Percentiles rank a stretch among this genome's conserved stretches.
Evolutionary conservation across 2,329 filamentous ascomycete species (phyloP).

Genomic region (Ophiocordyceps robertsii): DNA sequence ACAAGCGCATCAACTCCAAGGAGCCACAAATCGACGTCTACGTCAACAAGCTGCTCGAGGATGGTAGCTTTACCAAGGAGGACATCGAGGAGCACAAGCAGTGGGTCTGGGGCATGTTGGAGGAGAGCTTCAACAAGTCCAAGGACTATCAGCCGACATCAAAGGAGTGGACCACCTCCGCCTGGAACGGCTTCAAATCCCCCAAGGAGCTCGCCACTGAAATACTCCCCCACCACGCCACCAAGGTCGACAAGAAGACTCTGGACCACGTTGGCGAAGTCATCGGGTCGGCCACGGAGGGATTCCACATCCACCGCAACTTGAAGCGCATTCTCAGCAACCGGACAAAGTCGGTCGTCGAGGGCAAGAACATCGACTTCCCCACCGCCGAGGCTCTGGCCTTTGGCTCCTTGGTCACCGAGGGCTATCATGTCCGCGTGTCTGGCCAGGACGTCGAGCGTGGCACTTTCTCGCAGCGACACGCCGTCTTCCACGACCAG

Average conservation of each 20-base stretch:
- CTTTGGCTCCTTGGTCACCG: constrained; percentile 78
- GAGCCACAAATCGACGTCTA: constrained; percentile 82
- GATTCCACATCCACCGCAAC: constrained; percentile 85
- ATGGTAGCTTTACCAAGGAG: constrained; percentile 92
- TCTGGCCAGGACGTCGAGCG: constrained; percentile 98
- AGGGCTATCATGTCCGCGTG: constrained; percentile 94
- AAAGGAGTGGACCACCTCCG: constrained; percentile 96
- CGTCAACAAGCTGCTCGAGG: constrained; percentile 75
- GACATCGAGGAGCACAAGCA: constrained; percentile 98
- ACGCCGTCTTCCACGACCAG: constrained; percentile 95
- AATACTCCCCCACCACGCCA: constrained; percentile 82
- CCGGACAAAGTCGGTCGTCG: constrained; percentile 81
- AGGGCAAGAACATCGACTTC: constrained; percentile 95
- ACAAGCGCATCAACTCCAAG: constrained; percentile 88
- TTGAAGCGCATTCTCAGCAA: constrained; percentile 87
- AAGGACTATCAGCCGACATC: constrained; percentile 95
- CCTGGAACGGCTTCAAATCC: constrained; percentile 99
- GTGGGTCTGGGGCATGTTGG: constrained; percentile 99
- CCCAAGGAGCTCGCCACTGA: constrained; percentile 95
- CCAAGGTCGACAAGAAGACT: constrained; percentile 59
- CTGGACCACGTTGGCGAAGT: constrained; percentile 72
- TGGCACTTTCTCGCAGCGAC: constrained; percentile 97
- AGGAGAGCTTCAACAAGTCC: constrained; percentile 92
- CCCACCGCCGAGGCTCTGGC: constrained; percentile 91
- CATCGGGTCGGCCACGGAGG: constrained; percentile 68